These are phyloP conservation scores for Phytopythium helicoides DNA, from an alignment of 352 stramenopile genomes.

Conservation along the genomic window DNA sequence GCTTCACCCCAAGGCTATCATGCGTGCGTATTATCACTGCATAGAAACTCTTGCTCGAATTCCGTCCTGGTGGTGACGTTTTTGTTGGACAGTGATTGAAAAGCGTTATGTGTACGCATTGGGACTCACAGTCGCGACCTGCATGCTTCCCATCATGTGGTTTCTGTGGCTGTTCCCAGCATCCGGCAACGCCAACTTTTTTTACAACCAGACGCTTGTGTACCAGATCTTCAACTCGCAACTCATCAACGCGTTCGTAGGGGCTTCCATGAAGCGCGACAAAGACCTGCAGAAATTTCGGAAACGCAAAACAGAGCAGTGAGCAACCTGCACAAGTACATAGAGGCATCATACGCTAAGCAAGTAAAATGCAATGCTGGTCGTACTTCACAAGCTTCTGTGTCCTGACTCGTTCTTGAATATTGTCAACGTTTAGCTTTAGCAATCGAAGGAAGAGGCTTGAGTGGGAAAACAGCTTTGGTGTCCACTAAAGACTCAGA, in stretches of 20 bases:
- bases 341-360: not conserved
- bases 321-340: not conserved
- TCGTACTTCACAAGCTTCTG: not conserved
- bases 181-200: constrained; percentile 88
- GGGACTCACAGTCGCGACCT: constrained; percentile 62
- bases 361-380: not conserved
- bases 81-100: constrained; percentile 49
- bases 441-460: constrained; percentile 22
- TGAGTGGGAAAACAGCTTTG: constrained; percentile 21
- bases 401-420: not conserved
- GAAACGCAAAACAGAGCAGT: constrained; percentile 14
- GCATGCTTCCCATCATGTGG: constrained; percentile 83
- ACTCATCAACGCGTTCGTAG: constrained; percentile 73
- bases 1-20: constrained; percentile 78
- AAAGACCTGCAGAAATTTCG: constrained; percentile 70
- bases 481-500: constrained; percentile 7
- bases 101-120: constrained; percentile 75
- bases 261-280: constrained; percentile 79
- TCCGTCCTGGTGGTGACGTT: not conserved
- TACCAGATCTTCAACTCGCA: constrained; percentile 85
- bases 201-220: constrained; percentile 87
- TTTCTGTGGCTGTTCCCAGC: constrained; percentile 86
- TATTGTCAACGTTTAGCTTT: constrained; percentile 35
- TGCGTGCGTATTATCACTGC: constrained; percentile 33
- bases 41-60: not conserved